These are phyloP conservation scores for Berberis thunbergii DNA, from an alignment of 164 flowering plant genomes.

Conservation along the genomic window DNA sequence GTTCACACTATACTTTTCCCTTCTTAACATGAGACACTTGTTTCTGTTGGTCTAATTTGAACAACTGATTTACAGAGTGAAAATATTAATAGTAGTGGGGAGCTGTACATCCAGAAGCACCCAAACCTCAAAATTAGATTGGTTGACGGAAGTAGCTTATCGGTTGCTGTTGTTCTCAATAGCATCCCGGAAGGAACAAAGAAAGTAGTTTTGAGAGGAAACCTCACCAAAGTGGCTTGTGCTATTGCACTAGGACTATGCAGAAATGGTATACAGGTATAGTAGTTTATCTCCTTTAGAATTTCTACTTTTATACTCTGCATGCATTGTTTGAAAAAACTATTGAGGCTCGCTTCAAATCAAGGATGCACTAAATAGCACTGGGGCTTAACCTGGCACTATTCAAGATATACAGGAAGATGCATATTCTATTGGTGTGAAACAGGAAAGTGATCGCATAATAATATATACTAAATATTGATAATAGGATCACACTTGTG, in stretches of 20 bases:
- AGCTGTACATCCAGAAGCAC: constrained; percentile 36
- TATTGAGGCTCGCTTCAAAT: no score
- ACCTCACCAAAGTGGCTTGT: constrained; percentile 34
- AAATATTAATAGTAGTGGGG: constrained; percentile 45
- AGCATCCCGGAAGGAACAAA: constrained; percentile 49
- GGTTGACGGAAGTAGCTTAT: constrained; percentile 35
- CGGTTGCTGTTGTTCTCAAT: constrained; percentile 43
- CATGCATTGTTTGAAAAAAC: no score
- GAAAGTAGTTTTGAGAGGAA: constrained; percentile 44
- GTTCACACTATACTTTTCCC: background rate
- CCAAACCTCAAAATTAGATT: constrained; percentile 34
- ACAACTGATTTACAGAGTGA: background rate
- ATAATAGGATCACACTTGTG: no score
- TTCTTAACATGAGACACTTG: background rate
- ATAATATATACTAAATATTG: no score
- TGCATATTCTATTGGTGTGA: no score
- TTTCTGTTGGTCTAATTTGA: background rate
- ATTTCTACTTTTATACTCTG: no score
- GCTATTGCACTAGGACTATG: constrained; percentile 36
- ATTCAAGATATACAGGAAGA: no score
- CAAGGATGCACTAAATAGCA: no score
- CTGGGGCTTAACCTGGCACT: no score
- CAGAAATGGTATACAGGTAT: constrained; percentile 44
- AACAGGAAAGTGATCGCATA: no score
- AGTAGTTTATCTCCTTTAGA: no score